Conservation (phyloP, 2,329 filamentous ascomycete genomes). For the Penicillium janthinellum region DNA sequence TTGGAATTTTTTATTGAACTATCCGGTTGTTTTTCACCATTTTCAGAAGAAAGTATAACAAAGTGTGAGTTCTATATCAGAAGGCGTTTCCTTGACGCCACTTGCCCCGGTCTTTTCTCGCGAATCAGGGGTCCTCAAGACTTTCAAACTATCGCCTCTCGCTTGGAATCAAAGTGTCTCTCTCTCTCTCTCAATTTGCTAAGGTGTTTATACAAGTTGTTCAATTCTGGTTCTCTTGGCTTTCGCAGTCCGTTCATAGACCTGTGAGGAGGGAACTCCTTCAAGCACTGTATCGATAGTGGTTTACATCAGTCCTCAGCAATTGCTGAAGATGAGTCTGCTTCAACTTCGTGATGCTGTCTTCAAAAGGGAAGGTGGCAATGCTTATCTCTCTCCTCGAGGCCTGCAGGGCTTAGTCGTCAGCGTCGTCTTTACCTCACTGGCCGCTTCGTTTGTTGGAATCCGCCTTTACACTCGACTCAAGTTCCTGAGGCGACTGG, state of each 20-base stretch:
- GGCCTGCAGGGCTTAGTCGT: constrained; percentile 31
- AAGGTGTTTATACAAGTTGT: neutral
- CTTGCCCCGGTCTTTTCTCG: neutral
- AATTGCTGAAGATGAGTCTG: constrained; percentile 20
- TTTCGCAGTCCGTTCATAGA: neutral
- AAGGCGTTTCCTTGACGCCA: neutral
- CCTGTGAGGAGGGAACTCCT: neutral
- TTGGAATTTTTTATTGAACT: constrained; percentile 17
- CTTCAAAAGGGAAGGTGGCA: constrained; percentile 20
- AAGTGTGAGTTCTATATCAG: constrained; percentile 14
- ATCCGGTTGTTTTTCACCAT: neutral
- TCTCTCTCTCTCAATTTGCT: neutral
- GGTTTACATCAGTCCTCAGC: neutral
- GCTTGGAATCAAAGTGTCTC: neutral
- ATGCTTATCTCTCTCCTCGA: constrained; percentile 27
- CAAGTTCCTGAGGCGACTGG: constrained; percentile 35
- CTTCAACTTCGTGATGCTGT: constrained; percentile 20
- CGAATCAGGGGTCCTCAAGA: neutral
- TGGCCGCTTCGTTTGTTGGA: constrained; percentile 34
- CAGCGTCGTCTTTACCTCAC: constrained; percentile 35
- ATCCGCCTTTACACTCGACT: constrained; percentile 37
- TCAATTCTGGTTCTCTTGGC: neutral
- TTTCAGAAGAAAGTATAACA: neutral
- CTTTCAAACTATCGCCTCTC: neutral
- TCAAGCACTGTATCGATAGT: neutral